Conservation (phyloP, 108 stramenopile species). For the Schizochytrium sp. region DNA sequence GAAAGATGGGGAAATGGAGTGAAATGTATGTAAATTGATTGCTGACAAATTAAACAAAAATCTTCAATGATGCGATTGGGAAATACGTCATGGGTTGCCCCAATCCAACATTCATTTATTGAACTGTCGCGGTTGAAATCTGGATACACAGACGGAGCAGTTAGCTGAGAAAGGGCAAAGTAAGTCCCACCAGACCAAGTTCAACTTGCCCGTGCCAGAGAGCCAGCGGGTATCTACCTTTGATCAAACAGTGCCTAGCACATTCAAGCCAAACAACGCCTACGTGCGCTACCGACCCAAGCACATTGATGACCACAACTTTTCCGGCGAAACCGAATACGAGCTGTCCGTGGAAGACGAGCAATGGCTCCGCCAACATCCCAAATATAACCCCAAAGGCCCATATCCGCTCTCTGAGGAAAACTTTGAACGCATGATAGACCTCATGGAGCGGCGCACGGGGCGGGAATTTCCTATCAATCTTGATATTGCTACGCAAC, state of each 20-base stretch:
- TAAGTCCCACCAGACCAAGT: neutral
- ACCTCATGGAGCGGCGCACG: slow-evolving; percentile 31
- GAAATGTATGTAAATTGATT: too few relatives aligned
- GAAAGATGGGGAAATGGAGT: too few relatives aligned
- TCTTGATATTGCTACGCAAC: neutral
- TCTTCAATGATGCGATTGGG: too few relatives aligned
- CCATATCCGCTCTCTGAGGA: slow-evolving; percentile 37
- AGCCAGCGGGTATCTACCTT: neutral
- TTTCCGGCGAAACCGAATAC: slow-evolving; percentile 1
- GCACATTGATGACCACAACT: slow-evolving; percentile 17
- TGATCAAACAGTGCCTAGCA: slow-evolving; percentile 27
- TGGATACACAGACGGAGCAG: slow-evolving; percentile 45
- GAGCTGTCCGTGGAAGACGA: slow-evolving; percentile 48
- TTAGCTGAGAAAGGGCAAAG: neutral
- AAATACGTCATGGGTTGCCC: too few relatives aligned
- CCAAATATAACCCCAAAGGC: neutral
- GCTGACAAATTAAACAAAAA: too few relatives aligned
- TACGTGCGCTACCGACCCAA: slow-evolving; percentile 20
- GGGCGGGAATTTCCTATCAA: slow-evolving; percentile 30
- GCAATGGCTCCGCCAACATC: slow-evolving; percentile 21
- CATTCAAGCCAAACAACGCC: slow-evolving; percentile 34
- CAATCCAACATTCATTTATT: too few relatives aligned
- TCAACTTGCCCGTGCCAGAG: slow-evolving; percentile 24
- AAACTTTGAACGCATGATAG: slow-evolving; percentile 13
- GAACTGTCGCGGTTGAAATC: too few relatives aligned